Conservation (phyloP, 2,329 filamentous ascomycete genomes). For the Apiospora kogelbergensis region DNA sequence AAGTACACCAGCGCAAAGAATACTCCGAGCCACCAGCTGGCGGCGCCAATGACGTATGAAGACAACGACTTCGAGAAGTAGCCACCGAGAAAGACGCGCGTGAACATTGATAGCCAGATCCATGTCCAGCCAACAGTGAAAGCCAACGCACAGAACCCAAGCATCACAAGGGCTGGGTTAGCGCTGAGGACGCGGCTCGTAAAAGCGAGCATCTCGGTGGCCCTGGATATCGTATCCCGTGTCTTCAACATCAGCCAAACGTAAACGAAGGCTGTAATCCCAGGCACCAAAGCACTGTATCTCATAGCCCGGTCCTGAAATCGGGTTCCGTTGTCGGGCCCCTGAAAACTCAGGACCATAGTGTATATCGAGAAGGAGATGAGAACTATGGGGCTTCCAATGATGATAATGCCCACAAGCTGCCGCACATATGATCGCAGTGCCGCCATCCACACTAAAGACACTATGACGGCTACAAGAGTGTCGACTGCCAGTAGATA, state of each 20-base stretch:
- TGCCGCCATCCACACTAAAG: constrained; percentile 85
- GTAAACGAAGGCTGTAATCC: constrained; percentile 74
- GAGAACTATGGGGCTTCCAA: constrained; percentile 83
- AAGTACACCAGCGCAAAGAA: constrained; percentile 94
- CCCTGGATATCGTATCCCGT: constrained; percentile 76
- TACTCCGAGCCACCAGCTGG: constrained; percentile 92
- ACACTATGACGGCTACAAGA: constrained; percentile 82
- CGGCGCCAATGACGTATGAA: constrained; percentile 77
- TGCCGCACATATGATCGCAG: constrained; percentile 84
- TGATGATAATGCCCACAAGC: constrained; percentile 76
- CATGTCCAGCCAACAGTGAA: constrained; percentile 88
- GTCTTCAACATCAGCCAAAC: constrained; percentile 79
- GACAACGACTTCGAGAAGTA: constrained; percentile 66
- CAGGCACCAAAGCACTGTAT: constrained; percentile 78
- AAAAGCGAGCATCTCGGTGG: constrained; percentile 89
- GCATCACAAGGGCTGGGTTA: constrained; percentile 76
- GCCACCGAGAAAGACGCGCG: constrained; percentile 89
- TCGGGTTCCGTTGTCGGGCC: constrained; percentile 69
- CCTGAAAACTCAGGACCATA: constrained; percentile 85
- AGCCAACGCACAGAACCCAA: constrained; percentile 78
- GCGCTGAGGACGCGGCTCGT: constrained; percentile 82
- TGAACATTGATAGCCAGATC: constrained; percentile 97
- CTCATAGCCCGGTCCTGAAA: constrained; percentile 90
- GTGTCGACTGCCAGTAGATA: constrained; percentile 90
- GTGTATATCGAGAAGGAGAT: constrained; percentile 90